Evolutionary conservation across 768 basidiomycete genomes (phyloP).

Genomic region (Austroboletus festivus): DNA sequence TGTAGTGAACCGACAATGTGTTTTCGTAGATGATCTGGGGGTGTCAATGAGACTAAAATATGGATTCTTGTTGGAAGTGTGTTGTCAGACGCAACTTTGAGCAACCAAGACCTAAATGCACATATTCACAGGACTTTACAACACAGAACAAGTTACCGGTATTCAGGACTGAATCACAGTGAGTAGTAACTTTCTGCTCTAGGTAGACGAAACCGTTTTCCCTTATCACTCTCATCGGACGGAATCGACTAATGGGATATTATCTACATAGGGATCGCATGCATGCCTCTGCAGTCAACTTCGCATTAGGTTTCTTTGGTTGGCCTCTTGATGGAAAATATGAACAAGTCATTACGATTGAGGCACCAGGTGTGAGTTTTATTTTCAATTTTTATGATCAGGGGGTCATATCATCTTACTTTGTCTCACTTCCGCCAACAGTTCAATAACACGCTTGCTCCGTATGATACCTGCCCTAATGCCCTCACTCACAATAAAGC

Average conservation of each 20-base stretch:
- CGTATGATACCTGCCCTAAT: slow-evolving; percentile 64
- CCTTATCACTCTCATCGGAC: too few species aligned
- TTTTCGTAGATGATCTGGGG: too few species aligned
- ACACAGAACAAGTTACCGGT: slow-evolving; percentile 47
- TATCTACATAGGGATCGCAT: slow-evolving; percentile 58
- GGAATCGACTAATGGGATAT: neutral
- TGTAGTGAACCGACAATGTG: too few species aligned
- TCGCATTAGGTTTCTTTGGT: slow-evolving; percentile 74
- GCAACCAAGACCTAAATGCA: too few species aligned
- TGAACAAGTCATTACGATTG: slow-evolving; percentile 74
- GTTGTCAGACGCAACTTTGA: too few species aligned
- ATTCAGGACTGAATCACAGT: slow-evolving; percentile 78
- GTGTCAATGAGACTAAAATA: too few species aligned
- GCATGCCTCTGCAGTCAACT: slow-evolving; percentile 61
- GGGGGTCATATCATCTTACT: neutral
- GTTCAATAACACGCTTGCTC: neutral
- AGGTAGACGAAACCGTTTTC: too few species aligned
- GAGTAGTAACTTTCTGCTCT: slow-evolving; percentile 17
- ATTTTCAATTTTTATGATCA: neutral
- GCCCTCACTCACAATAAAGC: slow-evolving; percentile 42
- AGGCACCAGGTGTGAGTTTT: slow-evolving; percentile 33
- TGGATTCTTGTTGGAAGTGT: too few species aligned
- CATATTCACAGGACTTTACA: too few species aligned
- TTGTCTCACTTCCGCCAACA: neutral
- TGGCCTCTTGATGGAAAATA: slow-evolving; percentile 71